Conservation (phyloP, 371 early-diverging fungal genomes). For the Mucor saturninus region DNA sequence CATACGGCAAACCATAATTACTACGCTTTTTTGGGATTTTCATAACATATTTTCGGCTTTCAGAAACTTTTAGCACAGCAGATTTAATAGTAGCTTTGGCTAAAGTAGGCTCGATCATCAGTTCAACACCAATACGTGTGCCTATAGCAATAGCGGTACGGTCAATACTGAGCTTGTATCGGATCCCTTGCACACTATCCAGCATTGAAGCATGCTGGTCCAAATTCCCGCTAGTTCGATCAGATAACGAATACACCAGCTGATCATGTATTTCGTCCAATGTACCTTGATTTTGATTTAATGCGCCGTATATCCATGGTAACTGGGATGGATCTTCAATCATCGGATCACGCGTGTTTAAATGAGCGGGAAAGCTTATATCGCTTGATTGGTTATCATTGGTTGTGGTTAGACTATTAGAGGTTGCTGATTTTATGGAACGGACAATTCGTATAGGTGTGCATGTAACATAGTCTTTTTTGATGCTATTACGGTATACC, state of each 20-base stretch:
- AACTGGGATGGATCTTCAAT: background rate
- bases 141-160: constrained; percentile 50
- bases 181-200: constrained; percentile 27
- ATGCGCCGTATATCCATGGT: constrained; percentile 22
- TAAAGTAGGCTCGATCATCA: constrained; percentile 39
- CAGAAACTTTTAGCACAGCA: constrained; percentile 22
- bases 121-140: constrained; percentile 42
- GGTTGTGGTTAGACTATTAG: constrained; percentile 2
- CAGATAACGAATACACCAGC: constrained; percentile 37
- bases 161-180: constrained; percentile 41
- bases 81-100: constrained; percentile 26
- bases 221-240: constrained; percentile 33
- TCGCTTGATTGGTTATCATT: background rate
- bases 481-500: constrained; percentile 14
- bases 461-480: constrained; percentile 18
- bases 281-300: constrained; percentile 21
- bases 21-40: constrained; percentile 32
- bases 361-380: no score
- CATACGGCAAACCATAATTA: constrained; percentile 4
- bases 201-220: background rate
- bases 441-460: constrained; percentile 32
- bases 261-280: constrained; percentile 48
- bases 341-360: background rate
- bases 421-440: constrained; percentile 23
- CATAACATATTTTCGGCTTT: constrained; percentile 36